Base-by-base conservation (phyloP, 129 eudicot genomes). In the Flaveria ramosissima region DNA sequence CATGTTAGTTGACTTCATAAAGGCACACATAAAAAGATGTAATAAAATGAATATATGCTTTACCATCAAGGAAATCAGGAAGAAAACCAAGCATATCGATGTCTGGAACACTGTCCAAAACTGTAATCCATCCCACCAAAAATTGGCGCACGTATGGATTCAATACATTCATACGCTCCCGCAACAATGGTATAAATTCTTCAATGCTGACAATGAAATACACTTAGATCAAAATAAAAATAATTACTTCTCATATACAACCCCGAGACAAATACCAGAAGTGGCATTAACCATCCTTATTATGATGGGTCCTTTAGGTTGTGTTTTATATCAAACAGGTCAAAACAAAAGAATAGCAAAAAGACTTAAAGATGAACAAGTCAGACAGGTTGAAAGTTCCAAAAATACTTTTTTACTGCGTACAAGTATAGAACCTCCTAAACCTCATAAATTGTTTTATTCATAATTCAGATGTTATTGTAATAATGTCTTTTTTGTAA, bases 31-130 rank as follows among this genome's bases (percentile, higher is more conserved):
- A 12, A 32, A 70, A 62, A 59, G 15, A n/a, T 81, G 27, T 67
- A 73, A 42, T 26, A 70, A 43, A 32, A 46, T 52, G 48, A 20
- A 50, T 11, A 84, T 80, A 70, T 32, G 30, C 74, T 80, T 83
- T 88, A 93, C 97, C 98, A 82, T 93, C 97, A 82, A 93, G 98
- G 81, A 93, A 93, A 93, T 93, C 97, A 71, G 98, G 98, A 84
- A 93, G 98, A 81, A 90, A 93, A 27, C 98, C 98, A 62, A 93
- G 83, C 96, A 90, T 93, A 77, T 93, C 98, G 26, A 93, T 90
- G 75, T 90, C 98, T 14, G 97, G 98, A 84, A 93, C 98, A 84
- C 98, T 90, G 79, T 93, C 97, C 74, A 93, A 85, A 53, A 93
- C 97, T 17, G 96, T 90, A 83, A 93, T 93, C 98, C 98, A 93